Evolutionary conservation across 345 rosid genomes (phyloP), one percentile per base, ranked within the genome.

Genomic region (Acer saccharum): DNA sequence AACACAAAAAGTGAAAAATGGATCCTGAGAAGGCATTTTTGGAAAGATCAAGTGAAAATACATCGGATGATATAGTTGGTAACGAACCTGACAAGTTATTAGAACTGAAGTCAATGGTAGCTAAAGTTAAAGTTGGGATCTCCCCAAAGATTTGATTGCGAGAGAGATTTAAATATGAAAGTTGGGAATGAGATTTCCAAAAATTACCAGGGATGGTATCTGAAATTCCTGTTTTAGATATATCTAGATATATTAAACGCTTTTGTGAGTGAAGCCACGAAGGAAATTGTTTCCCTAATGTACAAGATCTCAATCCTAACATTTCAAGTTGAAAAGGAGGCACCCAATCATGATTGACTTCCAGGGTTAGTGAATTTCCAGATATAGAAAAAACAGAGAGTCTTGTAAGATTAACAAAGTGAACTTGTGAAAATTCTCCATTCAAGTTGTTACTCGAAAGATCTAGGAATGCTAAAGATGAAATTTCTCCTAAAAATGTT

Each of bases 211-310:
- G 25, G 25, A 23, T 23, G 25, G 25, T 23, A 23, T 23, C 25
- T 23, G 25, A 23, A 23, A 23, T 23, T 23, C 25, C 25, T 23
- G 25, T 23, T 0, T 23, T 23, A 1, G 25, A 23, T 23, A 23
- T 23, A 23, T 23, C 25, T 23, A 23, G 25, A 23, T 23, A 23
- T 3, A 9, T 6, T n/a, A 58, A 52, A 4, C 25, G 18, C 0
- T 8, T 75, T 17, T 79, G 85, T 57, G 66, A 17, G 41, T 7
- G 77, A 69, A 86, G 62, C 88, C 86, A 86, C 1, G 13, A 6
- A 0, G 87, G 87, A 21, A 86, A 86, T 10, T 1, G 14, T 10
- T 80, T 73, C 21, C 87, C 85, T 20, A 58, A 10, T 10, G 43
- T 48, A 70, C 84, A 77, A 16, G 83, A 81, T 0, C 62, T 14